These are phyloP conservation scores for Cytospora piceicola DNA, from an alignment of 2,329 filamentous ascomycete genomes.

Conservation along the genomic window DNA sequence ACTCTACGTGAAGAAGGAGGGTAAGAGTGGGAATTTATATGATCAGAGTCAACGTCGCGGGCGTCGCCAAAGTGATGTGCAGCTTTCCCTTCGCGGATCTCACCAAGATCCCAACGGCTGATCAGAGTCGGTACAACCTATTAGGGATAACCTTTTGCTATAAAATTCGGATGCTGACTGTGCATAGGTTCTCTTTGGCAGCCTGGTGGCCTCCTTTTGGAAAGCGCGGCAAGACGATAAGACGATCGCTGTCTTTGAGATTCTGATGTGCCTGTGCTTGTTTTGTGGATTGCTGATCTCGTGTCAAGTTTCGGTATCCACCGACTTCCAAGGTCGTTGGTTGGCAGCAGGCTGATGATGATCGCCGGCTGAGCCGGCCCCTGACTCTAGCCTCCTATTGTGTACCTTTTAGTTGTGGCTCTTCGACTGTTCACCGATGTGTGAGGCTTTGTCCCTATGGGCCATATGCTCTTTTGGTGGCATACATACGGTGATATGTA, in stretches of 20 bases:
- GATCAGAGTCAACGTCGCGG: background rate
- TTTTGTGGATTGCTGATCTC: slow-evolving; percentile 1
- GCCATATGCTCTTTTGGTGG: background rate
- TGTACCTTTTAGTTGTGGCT: background rate
- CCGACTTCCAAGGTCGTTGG: slow-evolving; percentile 1
- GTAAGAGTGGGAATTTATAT: background rate
- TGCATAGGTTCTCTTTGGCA: background rate
- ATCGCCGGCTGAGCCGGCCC: background rate
- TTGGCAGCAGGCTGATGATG: background rate
- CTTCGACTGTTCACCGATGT: background rate
- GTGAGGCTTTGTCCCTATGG: background rate
- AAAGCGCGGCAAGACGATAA: background rate
- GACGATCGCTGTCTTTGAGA: background rate
- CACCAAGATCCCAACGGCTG: background rate
- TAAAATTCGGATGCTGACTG: background rate
- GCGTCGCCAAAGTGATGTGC: background rate
- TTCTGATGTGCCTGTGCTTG: slow-evolving; percentile 1
- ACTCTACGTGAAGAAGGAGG: background rate
- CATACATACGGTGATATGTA: background rate
- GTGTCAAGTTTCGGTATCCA: background rate
- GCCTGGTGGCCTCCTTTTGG: background rate
- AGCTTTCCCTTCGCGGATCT: background rate
- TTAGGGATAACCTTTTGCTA: background rate
- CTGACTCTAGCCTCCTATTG: background rate
- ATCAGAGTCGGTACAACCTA: background rate